These are phyloP conservation scores for Podospora bellae-mahoneyi DNA, from an alignment of 495 filamentous ascomycete genomes.

Conservation along the genomic window DNA sequence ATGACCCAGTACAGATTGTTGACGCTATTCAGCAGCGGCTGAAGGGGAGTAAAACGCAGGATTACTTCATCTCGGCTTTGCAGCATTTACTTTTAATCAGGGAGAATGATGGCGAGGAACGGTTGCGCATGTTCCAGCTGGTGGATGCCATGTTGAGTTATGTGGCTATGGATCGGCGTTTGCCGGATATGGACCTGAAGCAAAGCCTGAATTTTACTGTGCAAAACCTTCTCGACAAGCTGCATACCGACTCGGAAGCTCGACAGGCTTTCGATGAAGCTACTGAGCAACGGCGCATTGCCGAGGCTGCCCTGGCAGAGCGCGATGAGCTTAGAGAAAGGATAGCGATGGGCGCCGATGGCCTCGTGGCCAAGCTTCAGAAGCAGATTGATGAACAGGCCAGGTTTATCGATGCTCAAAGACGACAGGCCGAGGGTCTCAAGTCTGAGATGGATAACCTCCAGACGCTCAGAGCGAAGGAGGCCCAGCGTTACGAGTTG, in stretches of 20 bases:
- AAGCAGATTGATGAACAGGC: slow-evolving; percentile 89
- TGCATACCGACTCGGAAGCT: slow-evolving; percentile 95
- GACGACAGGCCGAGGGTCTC: slow-evolving; percentile 76
- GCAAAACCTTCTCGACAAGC: slow-evolving; percentile 86
- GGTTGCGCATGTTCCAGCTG: slow-evolving; percentile 93
- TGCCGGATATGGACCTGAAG: slow-evolving; percentile 96
- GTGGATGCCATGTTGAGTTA: slow-evolving; percentile 98
- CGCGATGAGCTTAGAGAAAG: slow-evolving; percentile 94
- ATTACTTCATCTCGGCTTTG: slow-evolving; percentile 93
- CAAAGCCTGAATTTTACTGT: slow-evolving; percentile 97
- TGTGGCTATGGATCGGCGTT: slow-evolving; percentile 93
- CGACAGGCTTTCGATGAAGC: slow-evolving; percentile 88
- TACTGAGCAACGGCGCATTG: slow-evolving; percentile 80
- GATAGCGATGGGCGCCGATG: slow-evolving; percentile 88
- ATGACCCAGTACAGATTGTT: slow-evolving; percentile 86
- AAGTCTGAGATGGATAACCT: slow-evolving; percentile 87
- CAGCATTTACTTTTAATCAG: slow-evolving; percentile 93
- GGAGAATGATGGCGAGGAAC: slow-evolving; percentile 89
- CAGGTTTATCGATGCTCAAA: slow-evolving; percentile 82
- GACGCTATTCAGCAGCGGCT: slow-evolving; percentile 90
- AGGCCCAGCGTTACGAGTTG: slow-evolving; percentile 89
- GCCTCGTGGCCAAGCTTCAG: slow-evolving; percentile 87
- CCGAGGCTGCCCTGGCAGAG: slow-evolving; percentile 92
- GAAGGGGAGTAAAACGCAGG: slow-evolving; percentile 76
- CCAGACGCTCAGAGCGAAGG: slow-evolving; percentile 81